Evolutionary conservation across 2,329 filamentous ascomycete genomes (phyloP).

Genomic region (Colletotrichum godetiae): DNA sequence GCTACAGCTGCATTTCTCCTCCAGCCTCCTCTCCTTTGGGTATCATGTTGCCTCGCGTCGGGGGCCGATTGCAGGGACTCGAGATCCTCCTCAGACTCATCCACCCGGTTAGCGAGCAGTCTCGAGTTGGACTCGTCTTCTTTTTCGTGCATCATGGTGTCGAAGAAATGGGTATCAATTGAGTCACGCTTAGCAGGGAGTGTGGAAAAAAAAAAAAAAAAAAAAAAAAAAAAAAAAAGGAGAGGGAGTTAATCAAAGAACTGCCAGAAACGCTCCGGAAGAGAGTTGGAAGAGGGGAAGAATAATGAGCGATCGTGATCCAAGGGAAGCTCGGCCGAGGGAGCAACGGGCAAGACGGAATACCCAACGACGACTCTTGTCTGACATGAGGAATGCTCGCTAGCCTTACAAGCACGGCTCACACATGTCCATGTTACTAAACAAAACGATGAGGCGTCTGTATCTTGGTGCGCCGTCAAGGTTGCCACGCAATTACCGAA

Average conservation of each 20-base stretch:
- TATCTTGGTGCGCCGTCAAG: not conserved
- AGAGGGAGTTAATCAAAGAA: not conserved
- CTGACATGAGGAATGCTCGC: constrained; percentile 22
- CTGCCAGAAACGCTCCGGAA: not conserved
- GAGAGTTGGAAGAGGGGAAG: not conserved
- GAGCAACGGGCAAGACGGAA: constrained; percentile 7
- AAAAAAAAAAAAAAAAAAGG: too few relatives aligned
- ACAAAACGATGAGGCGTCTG: constrained; percentile 3
- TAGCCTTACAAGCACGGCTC: not conserved
- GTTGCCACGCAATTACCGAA: constrained; percentile 19
- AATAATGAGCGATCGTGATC: not conserved
- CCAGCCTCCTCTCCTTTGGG: constrained; percentile 3
- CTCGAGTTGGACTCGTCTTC: constrained; percentile 7
- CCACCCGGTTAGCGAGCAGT: constrained; percentile 32
- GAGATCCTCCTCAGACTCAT: constrained; percentile 37
- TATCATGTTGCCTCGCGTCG: constrained; percentile 12
- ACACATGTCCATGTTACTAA: not conserved
- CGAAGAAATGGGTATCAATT: not conserved
- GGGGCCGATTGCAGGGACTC: constrained; percentile 25
- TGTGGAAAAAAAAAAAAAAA: too few relatives aligned
- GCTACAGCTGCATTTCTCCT: constrained; percentile 1
- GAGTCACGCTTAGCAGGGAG: not conserved
- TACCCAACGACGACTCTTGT: constrained; percentile 15
- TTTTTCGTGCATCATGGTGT: constrained; percentile 35
- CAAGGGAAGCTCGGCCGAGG: constrained; percentile 10